Evolutionary conservation across 495 filamentous ascomycete genomes (phyloP), one percentile per base, ranked within the genome.

Genomic region (Penicillium herquei): DNA sequence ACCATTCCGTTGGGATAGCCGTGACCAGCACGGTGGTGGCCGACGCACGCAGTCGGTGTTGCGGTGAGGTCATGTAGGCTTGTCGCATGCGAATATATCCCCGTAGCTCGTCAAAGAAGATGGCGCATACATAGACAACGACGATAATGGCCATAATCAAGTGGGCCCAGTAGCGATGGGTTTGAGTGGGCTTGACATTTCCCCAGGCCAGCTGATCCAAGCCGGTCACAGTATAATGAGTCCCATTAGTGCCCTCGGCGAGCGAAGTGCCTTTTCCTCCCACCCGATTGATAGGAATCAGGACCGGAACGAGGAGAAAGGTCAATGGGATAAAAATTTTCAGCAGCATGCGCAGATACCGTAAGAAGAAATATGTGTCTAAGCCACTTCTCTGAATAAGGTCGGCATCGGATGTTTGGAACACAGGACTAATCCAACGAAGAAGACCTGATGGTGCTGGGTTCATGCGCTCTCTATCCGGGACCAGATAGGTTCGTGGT

Each of bases 281-380:
- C 11, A 86, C 71, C 46, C 79, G 83, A 62, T 98, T 98, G 54
- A 98, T 62, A 0, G 95, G 92, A 7, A 98, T 65, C 37, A 98
- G 78, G 48, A 96, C 85, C 0, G 94, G 95, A 21, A 98, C 75
- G 26, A 97, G 85, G 30, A 96, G 66, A 14, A 87, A 44, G 17
- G 87, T 88, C 52, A 96, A 78, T 7, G 92, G 89, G 18, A 94
- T 68, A 63, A 98, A 98, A 56, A 97, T 93, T 64, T 95, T 88
- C 37, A 98, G 81, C 3, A 98, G 83, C 69, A 96, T 94, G 51
- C 93, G 90, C 12, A 98, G 80, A 68, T 96, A 98, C 50, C 95
- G 90, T 1, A 98, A 79, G 74, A 98, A 98, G 72, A 98, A 96
- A 76, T 97, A 98, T 63, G 95, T 92, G 70, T 98, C 94, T 37